Evolutionary conservation across 169 alveolate genomes (phyloP), one percentile per base, ranked within the genome.

Genomic region (Nephromyces sp.): DNA sequence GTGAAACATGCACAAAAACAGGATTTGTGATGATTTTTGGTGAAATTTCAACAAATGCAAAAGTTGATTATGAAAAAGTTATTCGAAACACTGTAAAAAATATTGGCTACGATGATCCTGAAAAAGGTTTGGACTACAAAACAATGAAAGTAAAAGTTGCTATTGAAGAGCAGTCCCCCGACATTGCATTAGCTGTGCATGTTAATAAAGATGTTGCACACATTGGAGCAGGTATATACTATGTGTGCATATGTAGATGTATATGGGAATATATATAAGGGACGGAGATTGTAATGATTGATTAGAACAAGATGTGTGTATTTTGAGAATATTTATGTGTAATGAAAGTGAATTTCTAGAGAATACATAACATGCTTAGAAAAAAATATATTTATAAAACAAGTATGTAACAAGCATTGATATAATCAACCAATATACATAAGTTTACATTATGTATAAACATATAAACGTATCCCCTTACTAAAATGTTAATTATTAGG

Each of bases 151-250:
- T 97, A 21, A 78, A 94, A 33, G 92, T 91, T 35, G 93, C 89
- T 52, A 75, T 97, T 61, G 98, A 97, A 72, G 88, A 87, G 68
- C 97, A 97, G 84, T 85, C 96, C 74, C 93, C 92, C 6, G 98
- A 97, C 75, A 96, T 96, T 32, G 98, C 98, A 1, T 90, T 90
- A 57, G 97, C 98, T 63, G 99, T 97, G 24, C 98, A 95, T 78
- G 77, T 80, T 27, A 81, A 81, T 68, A 95, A 92, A 74, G 82
- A 80, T 4, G 93, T 86, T 15, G 99, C 93, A 74, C 97, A 94
- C 15, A 81, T 93, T 8, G 98, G 98, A 27, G 99, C 99, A 3
- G 90, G 87, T 32, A 74, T 63, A 15, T 3, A 22, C 33, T n/a
- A 15, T 22, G 25, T 0, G 22, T 63, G 25, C 15, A 31, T 28